Evolutionary conservation across 257 asterid genomes (phyloP).

Genomic region (Primulina huaijiensis): DNA sequence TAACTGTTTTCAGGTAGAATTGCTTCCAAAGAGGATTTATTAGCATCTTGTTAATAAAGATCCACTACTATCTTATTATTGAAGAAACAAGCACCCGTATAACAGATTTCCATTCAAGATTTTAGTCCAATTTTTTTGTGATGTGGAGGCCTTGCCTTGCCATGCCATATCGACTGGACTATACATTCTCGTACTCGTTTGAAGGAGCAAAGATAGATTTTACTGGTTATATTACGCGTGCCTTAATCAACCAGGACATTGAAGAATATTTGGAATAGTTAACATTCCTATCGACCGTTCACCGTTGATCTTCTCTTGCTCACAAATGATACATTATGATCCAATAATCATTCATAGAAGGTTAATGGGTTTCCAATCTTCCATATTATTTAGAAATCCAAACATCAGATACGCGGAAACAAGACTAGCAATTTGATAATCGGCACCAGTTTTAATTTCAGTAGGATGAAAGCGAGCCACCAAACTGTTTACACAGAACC

Average conservation of each 20-base stretch:
- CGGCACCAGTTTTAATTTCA: too few relatives aligned
- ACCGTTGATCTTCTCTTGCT: neutral
- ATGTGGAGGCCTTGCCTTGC: neutral
- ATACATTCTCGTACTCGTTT: too few relatives aligned
- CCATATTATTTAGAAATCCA: neutral
- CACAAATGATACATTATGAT: neutral
- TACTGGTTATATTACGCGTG: neutral
- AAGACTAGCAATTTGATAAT: too few relatives aligned
- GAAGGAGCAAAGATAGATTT: neutral
- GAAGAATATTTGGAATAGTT: constrained; percentile 4
- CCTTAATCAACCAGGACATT: constrained; percentile 1
- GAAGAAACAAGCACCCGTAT: neutral
- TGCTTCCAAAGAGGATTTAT: neutral
- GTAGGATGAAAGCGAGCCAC: too few relatives aligned
- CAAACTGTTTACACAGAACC: neutral
- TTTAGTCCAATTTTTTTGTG: neutral
- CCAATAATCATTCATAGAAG: neutral
- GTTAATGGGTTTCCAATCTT: neutral
- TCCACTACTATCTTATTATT: neutral
- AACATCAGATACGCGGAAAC: neutral
- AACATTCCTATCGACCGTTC: neutral
- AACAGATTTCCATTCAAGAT: neutral
- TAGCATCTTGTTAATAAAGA: neutral
- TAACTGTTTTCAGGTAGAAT: neutral
- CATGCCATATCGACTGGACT: neutral